Base-by-base conservation (phyloP, 768 basidiomycete species). In the Filobasidium floriforme region DNA sequence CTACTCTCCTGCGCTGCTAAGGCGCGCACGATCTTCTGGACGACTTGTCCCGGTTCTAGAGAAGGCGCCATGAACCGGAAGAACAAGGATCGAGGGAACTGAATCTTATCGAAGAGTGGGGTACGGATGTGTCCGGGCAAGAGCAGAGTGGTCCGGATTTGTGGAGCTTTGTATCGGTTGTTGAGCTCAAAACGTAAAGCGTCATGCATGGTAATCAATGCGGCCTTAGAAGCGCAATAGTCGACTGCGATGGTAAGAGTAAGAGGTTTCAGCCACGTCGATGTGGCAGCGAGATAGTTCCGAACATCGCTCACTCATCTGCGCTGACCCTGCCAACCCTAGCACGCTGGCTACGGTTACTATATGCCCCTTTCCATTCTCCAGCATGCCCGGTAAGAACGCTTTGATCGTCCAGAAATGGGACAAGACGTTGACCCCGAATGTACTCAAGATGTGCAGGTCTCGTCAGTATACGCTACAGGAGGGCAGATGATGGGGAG, bases 391-490 rank as follows among this genome's bases (percentile, higher is more conserved):
- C 7, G 96, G 96, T 28, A 99, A 82, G 83, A 99, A 98, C 0
- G 89, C 88, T 73, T 94, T 92, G 67, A 96, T 77, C 3, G 86
- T 88, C 88, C 90, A 96, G 77, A 90, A 98, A 76, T 96, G 90
- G 19, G 89, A 84, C 0, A 96, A 78, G 4, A 87, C 86, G 75
- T 99, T 99, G 61, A 91, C 88, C 15, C 85, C 85, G 72, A 96
- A 91, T 0, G 93, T 94, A 72, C 94, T 96, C 71, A 26, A 11
- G 10, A 59, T 12, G 59, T 66, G 67, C 41, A 29, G 12, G 32
- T 32, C 22, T 32, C 15, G 6, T 22, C 29, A 51, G 54, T 19
- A 44, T 49, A n/a, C 7, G 15, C 32, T 41, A 7, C 5, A 49
- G 52, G 14, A 43, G 15, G 28, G n/a, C 1, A n/a, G 10, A 43